Percentiles rank a stretch among this genome's conserved stretches.
Evolutionary conservation across 176 grass and related monocot genomes (phyloP).

Genomic region (Carex myosuroides): DNA sequence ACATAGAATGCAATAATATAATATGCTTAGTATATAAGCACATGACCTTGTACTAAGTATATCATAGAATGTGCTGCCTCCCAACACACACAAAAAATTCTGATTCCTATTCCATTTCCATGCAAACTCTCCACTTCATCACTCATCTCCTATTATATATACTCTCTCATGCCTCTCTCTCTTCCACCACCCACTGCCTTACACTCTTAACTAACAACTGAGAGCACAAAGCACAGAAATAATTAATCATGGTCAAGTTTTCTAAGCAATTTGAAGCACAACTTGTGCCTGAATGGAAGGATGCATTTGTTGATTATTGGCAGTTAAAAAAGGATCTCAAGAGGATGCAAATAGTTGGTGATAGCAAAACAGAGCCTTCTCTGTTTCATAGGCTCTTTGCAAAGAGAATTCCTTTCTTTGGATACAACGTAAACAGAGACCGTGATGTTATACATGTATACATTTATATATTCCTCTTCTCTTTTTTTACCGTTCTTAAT

Average conservation of each 20-base stretch:
- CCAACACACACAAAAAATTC: slow-evolving; percentile 37
- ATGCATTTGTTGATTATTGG: slow-evolving; percentile 94
- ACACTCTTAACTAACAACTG: slow-evolving; percentile 10
- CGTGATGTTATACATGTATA: slow-evolving; percentile 60
- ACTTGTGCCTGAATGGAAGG: slow-evolving; percentile 97
- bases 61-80: slow-evolving; percentile 70
- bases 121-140: not conserved
- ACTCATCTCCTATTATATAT: slow-evolving; percentile 39
- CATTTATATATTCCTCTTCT: not conserved
- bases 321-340: slow-evolving; percentile 89
- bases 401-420: slow-evolving; percentile 53
- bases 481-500: too few relatives aligned
- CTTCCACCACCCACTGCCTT: slow-evolving; percentile 33
- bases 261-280: slow-evolving; percentile 92
- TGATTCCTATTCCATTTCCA: slow-evolving; percentile 29
- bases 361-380: slow-evolving; percentile 4
- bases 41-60: slow-evolving; percentile 38
- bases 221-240: not conserved
- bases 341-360: slow-evolving; percentile 39
- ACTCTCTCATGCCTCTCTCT: slow-evolving; percentile 17
- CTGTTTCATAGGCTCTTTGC: slow-evolving; percentile 27
- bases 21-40: slow-evolving; percentile 35
- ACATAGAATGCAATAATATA: not conserved
- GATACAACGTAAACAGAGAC: slow-evolving; percentile 45
- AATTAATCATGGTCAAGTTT: slow-evolving; percentile 75